Evolutionary conservation across 192 early-diverging fungal species (phyloP).

Genomic region (Geosiphon pyriformis): DNA sequence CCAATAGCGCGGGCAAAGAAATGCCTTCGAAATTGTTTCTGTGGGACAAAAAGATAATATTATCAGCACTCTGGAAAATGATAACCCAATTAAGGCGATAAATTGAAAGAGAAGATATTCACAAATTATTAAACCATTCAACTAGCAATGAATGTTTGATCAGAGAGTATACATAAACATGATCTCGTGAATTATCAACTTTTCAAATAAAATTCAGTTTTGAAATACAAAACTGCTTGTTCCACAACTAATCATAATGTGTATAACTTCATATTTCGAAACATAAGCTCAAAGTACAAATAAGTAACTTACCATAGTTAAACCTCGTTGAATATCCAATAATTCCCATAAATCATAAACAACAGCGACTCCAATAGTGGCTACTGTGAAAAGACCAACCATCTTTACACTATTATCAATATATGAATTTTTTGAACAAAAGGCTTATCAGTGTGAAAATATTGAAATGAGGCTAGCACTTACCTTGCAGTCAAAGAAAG

Average conservation of each 20-base stretch:
- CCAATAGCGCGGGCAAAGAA: constrained; percentile 79
- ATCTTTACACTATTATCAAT: constrained; percentile 70
- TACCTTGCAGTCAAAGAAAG: constrained; percentile 67
- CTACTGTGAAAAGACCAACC: constrained; percentile 88
- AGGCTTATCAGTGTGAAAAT: background rate
- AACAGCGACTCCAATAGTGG: constrained; percentile 76
- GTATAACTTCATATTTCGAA: background rate
- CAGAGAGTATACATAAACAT: too few relatives aligned
- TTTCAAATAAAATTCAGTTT: too few relatives aligned
- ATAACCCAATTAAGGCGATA: too few relatives aligned
- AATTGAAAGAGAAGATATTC: too few relatives aligned
- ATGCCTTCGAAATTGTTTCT: constrained; percentile 68
- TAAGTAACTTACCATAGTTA: constrained; percentile 44
- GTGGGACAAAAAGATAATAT: background rate
- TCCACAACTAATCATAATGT: too few relatives aligned
- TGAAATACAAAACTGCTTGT: too few relatives aligned
- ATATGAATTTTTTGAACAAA: constrained; percentile 1
- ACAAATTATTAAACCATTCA: too few relatives aligned
- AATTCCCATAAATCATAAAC: constrained; percentile 89
- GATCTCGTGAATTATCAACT: too few relatives aligned
- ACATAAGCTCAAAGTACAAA: background rate
- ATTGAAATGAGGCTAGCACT: background rate
- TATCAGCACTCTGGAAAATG: too few relatives aligned
- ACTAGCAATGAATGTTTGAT: too few relatives aligned
- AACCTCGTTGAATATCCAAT: constrained; percentile 75